Percentiles rank a stretch among this genome's conserved stretches.
Evolutionary conservation across 2,329 filamentous ascomycete genomes (phyloP).

Genomic region (Aspergillus fumigatiaffinis): DNA sequence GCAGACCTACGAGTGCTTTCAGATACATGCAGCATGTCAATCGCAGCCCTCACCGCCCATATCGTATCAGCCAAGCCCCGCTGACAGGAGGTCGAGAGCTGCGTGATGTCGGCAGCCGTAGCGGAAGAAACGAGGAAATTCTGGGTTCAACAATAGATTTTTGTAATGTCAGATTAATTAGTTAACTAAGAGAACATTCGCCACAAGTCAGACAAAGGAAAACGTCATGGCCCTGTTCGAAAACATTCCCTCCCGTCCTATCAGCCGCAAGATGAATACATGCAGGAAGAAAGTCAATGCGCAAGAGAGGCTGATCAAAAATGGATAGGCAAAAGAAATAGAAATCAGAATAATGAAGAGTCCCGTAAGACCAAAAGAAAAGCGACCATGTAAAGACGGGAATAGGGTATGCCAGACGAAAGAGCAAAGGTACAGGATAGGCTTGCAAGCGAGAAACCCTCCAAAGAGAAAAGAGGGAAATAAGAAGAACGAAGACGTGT

Average conservation of each 20-base stretch:
- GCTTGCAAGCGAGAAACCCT: not conserved
- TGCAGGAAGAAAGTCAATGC: constrained; percentile 19
- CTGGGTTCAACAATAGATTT: not conserved
- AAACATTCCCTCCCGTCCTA: constrained; percentile 23
- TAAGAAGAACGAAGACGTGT: not conserved
- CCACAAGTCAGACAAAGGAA: constrained; percentile 17
- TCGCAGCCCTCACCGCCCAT: not conserved
- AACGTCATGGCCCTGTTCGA: constrained; percentile 25
- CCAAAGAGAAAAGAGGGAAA: not conserved
- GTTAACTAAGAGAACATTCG: constrained; percentile 12
- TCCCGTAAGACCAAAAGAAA: constrained; percentile 29
- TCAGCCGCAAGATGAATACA: constrained; percentile 20
- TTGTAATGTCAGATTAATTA: constrained; percentile 16
- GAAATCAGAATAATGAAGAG: constrained; percentile 29
- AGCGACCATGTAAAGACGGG: constrained; percentile 21
- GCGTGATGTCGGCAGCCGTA: not conserved
- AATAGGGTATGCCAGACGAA: constrained; percentile 23
- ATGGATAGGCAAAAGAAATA: constrained; percentile 15
- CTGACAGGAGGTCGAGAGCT: not conserved
- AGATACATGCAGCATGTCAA: not conserved
- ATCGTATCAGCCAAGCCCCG: not conserved
- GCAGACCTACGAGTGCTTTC: not conserved
- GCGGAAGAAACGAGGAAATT: not conserved
- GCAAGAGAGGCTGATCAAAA: constrained; percentile 14
- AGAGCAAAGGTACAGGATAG: not conserved